Percentiles rank a stretch among this genome's conserved stretches.
These are phyloP conservation scores for Plasmopara viticola DNA, from an alignment of 352 stramenopile genomes.

Conservation along the genomic window DNA sequence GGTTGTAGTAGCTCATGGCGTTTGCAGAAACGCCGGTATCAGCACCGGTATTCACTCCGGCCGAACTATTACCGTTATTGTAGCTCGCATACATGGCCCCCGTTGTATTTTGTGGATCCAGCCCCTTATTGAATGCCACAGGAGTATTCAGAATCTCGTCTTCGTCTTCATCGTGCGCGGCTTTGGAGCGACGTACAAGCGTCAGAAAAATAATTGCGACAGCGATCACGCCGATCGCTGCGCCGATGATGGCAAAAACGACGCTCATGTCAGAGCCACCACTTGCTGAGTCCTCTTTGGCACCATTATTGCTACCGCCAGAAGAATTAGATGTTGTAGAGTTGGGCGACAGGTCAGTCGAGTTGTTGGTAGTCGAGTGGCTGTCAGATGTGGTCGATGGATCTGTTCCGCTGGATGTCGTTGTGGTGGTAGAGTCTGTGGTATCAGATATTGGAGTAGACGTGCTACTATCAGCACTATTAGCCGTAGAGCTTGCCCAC, in stretches of 20 bases:
- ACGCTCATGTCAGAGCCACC: conserved; percentile 57
- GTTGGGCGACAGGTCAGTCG: not conserved
- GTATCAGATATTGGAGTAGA: conserved; percentile 9
- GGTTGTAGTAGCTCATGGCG: conserved; percentile 49
- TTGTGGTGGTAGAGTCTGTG: conserved; percentile 10
- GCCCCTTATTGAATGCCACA: conserved; percentile 30
- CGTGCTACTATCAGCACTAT: conserved; percentile 6
- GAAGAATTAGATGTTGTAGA: conserved; percentile 12
- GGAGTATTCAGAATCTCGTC: conserved; percentile 43
- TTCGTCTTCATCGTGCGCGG: conserved; percentile 50
- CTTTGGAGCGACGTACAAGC: conserved; percentile 65
- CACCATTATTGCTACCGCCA: conserved; percentile 2
- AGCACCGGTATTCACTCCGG: conserved; percentile 9
- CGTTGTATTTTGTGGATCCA: conserved; percentile 30
- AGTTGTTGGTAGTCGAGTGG: no score
- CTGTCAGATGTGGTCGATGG: not conserved
- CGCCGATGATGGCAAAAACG: conserved; percentile 71
- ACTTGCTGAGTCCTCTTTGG: conserved; percentile 6
- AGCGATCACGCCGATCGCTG: conserved; percentile 71
- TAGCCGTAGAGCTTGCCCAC: conserved; percentile 17
- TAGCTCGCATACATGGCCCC: conserved; percentile 7
- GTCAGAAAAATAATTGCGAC: conserved; percentile 74
- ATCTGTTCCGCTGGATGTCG: conserved; percentile 6
- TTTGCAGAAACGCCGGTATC: conserved; percentile 21
- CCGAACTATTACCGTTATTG: conserved; percentile 4